Conservation (phyloP, 176 grass and related monocot genomes). For the Raddia guianensis region DNA sequence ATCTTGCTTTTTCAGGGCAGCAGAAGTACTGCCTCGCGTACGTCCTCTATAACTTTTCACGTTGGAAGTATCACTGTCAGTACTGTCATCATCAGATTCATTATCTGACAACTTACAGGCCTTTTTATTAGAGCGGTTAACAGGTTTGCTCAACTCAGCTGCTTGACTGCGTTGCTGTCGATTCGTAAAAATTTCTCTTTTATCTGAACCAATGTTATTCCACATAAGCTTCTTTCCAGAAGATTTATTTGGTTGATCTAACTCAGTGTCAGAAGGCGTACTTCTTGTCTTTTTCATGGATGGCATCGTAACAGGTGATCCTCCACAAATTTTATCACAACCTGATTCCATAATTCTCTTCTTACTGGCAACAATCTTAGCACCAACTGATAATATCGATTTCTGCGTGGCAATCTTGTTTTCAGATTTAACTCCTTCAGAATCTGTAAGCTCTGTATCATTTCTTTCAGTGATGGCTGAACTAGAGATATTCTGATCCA, state of each 20-base stretch:
- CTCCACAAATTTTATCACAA: conserved; percentile 39
- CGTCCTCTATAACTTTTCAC: conserved; percentile 39
- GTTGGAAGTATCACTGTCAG: conserved; percentile 36
- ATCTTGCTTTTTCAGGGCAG: conserved; percentile 32
- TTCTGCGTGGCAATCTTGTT: conserved; percentile 36
- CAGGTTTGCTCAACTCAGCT: conserved; percentile 32
- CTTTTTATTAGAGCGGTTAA: conserved; percentile 27
- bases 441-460: conserved; percentile 47
- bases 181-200: conserved; percentile 34
- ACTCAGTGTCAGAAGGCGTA: conserved; percentile 33
- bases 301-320: conserved; percentile 33
- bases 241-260: conserved; percentile 37
- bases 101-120: conserved; percentile 29
- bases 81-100: conserved; percentile 38
- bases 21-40: conserved; percentile 27
- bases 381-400: conserved; percentile 42
- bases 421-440: conserved; percentile 56
- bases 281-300: conserved; percentile 50
- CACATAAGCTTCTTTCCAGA: conserved; percentile 29
- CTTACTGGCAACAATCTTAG: conserved; percentile 53
- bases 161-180: conserved; percentile 12
- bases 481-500: conserved; percentile 47
- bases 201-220: conserved; percentile 39
- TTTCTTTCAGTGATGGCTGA: conserved; percentile 60
- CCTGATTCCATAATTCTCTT: conserved; percentile 47